phyloP scores from a whole-genome alignment of 1,284 basidiomycete genomes.

The Apiotrichum montevideense region DNA sequence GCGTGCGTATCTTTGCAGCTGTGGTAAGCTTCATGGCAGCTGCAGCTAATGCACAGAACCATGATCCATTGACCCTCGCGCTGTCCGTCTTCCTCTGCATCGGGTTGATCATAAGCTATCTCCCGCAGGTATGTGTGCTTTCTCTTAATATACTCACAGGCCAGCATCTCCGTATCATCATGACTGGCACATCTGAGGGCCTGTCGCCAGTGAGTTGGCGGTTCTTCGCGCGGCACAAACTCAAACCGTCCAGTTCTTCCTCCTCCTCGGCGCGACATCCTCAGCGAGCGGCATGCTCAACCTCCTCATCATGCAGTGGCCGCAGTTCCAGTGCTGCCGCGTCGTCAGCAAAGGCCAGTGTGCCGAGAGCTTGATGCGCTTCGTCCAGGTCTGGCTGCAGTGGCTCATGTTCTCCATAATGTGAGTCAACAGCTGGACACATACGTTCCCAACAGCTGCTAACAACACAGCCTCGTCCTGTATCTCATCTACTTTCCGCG shows the following conservation, averaged over 20 bases:
- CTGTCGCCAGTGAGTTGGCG: conserved; percentile 64
- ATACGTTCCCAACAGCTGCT: not conserved
- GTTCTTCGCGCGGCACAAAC: no score
- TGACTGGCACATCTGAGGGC: conserved; percentile 71
- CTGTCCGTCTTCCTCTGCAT: conserved; percentile 68
- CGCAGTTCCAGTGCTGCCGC: conserved; percentile 73
- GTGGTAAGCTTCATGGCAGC: not conserved
- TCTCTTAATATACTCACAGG: not conserved
- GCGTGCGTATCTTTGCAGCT: conserved; percentile 1
- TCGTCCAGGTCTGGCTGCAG: conserved; percentile 74
- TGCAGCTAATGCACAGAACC: conserved; percentile 8
- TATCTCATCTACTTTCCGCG: conserved; percentile 89
- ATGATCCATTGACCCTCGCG: conserved; percentile 51
- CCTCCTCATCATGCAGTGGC: conserved; percentile 87
- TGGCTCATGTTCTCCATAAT: conserved; percentile 82
- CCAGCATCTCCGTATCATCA: conserved; percentile 37
- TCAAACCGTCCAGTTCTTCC: conserved; percentile 56
- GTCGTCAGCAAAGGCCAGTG: conserved; percentile 59
- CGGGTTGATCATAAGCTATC: conserved; percentile 79
- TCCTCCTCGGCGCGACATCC: conserved; percentile 85
- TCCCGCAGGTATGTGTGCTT: conserved; percentile 63
- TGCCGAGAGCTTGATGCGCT: conserved; percentile 72
- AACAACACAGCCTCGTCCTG: conserved; percentile 61
- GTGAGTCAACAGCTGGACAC: conserved; percentile 52
- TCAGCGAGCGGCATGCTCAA: conserved; percentile 74